These are phyloP conservation scores for Rhizopus stolonifer DNA, from an alignment of 371 early-diverging fungal genomes.

Conservation along the genomic window DNA sequence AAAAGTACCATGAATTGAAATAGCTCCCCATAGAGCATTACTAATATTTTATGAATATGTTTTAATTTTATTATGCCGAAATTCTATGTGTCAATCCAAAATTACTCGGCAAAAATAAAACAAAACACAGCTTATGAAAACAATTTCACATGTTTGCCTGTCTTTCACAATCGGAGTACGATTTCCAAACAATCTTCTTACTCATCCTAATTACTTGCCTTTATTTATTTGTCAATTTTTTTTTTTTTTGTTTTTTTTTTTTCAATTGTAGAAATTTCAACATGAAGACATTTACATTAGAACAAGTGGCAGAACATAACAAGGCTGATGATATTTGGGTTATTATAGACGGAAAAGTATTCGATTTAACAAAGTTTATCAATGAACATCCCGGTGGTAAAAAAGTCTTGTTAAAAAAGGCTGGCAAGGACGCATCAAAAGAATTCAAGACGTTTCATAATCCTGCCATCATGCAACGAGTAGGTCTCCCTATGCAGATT, in stretches of 20 bases:
- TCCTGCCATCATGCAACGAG: constrained; percentile 53
- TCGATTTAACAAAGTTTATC: constrained; percentile 82
- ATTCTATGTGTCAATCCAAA: too few relatives aligned
- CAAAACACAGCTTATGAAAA: too few relatives aligned
- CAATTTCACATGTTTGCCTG: too few relatives aligned
- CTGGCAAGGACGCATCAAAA: constrained; percentile 86
- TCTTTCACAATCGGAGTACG: too few relatives aligned
- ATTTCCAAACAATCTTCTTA: too few relatives aligned
- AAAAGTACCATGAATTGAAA: too few relatives aligned
- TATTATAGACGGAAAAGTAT: constrained; percentile 77
- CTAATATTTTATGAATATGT: too few relatives aligned
- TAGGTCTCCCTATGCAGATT: constrained; percentile 58
- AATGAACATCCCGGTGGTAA: constrained; percentile 71
- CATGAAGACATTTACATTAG: constrained; percentile 54
- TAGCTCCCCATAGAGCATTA: too few relatives aligned
- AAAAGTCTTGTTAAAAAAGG: constrained; percentile 76
- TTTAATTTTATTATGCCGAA: too few relatives aligned
- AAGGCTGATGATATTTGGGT: constrained; percentile 88
- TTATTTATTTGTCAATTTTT: neutral
- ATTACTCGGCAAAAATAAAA: too few relatives aligned
- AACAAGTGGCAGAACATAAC: constrained; percentile 77
- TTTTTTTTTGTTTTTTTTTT: neutral
- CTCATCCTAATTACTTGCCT: neutral
- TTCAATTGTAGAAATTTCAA: neutral
- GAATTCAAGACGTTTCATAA: constrained; percentile 89